phyloP scores from a whole-genome alignment of 108 stramenopile genomes.

The Discostella stelligeroides region DNA sequence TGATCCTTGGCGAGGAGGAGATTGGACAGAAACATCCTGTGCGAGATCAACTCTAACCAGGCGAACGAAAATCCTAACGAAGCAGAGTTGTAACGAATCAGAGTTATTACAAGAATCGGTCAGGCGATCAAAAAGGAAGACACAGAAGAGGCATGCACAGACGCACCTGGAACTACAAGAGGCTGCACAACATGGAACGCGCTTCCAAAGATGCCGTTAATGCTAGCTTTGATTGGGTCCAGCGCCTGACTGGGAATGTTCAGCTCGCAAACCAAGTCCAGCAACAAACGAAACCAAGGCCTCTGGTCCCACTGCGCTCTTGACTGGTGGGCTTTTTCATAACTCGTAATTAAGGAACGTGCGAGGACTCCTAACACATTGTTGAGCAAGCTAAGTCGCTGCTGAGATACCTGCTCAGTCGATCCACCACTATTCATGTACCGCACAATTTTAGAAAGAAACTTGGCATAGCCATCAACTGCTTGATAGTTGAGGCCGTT shows the following conservation, averaged over 20 bases:
- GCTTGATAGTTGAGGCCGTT: conserved; percentile 82
- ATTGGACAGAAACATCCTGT: conserved; percentile 95
- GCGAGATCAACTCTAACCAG: conserved; percentile 98
- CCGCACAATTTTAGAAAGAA: conserved; percentile 88
- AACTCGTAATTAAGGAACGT: conserved; percentile 82
- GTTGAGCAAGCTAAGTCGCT: conserved; percentile 86
- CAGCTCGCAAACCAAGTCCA: conserved; percentile 93
- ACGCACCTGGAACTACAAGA: conserved; percentile 83
- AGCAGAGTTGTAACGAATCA: too few species aligned
- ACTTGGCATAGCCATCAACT: conserved; percentile 92
- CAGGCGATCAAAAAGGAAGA: background rate
- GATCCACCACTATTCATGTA: conserved; percentile 74
- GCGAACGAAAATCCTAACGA: conserved; percentile 90
- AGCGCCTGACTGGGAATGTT: conserved; percentile 83
- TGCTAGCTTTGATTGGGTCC: conserved; percentile 71
- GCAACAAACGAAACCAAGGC: conserved; percentile 96
- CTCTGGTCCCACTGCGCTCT: conserved; percentile 87
- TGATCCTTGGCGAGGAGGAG: conserved; percentile 85
- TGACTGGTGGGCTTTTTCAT: conserved; percentile 56
- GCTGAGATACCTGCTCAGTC: conserved; percentile 63
- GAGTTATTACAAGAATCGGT: conserved; percentile 1
- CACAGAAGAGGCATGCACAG: background rate
- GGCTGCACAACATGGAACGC: conserved; percentile 96
- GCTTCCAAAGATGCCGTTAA: conserved; percentile 90
- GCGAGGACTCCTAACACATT: conserved; percentile 87